Percentiles rank a stretch among this genome's conserved stretches.
Conservation (phyloP, 352 stramenopile genomes). For the Pilasporangium apinafurcum region DNA sequence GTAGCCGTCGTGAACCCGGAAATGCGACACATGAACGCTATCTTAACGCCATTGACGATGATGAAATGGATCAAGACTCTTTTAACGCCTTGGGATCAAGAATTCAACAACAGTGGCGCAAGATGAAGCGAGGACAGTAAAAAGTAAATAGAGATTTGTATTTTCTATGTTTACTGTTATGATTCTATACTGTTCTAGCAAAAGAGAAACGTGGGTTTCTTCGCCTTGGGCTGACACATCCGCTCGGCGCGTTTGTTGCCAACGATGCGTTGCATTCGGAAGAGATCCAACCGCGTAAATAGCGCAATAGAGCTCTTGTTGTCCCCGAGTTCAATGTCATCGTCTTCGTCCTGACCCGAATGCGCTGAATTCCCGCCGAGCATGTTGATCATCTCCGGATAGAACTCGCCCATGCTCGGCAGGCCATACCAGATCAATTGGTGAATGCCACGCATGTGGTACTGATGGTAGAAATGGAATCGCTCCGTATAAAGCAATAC, state of each 20-base stretch:
- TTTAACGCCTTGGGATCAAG: no score
- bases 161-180: no score
- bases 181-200: constrained; percentile 28
- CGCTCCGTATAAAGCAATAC: constrained; percentile 80
- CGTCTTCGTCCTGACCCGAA: constrained; percentile 14
- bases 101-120: constrained; percentile 6
- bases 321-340: constrained; percentile 11
- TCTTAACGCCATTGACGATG: no score
- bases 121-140: no score
- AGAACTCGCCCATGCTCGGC: constrained; percentile 62
- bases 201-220: constrained; percentile 74
- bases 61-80: no score
- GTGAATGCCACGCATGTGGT: constrained; percentile 67
- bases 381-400: constrained; percentile 78
- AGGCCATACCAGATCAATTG: constrained; percentile 77
- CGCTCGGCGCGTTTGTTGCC: constrained; percentile 59
- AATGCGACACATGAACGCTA: no score
- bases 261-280: constrained; percentile 69
- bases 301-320: constrained; percentile 55
- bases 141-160: no score
- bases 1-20: no score
- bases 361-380: constrained; percentile 20
- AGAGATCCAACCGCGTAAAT: constrained; percentile 50
- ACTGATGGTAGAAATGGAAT: constrained; percentile 86
- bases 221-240: constrained; percentile 58